Conservation (phyloP, 805 yeast species). For the Barnettozyma sp. region DNA sequence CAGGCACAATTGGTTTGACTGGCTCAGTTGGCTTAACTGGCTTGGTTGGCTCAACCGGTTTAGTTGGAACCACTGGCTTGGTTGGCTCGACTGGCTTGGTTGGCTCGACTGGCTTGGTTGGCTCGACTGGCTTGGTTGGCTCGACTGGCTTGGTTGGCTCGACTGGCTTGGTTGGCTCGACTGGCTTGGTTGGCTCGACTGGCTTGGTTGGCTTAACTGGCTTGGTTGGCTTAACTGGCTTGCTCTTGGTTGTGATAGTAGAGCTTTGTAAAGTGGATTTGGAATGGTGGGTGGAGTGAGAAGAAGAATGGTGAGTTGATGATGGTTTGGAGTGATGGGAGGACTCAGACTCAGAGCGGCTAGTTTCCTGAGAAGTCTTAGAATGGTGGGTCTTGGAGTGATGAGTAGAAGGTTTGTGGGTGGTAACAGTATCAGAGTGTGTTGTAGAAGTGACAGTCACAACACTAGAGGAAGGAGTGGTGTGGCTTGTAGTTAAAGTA, state of each 20-base stretch:
- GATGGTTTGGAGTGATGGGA: no score
- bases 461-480: background rate
- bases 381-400: background rate
- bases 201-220: no score
- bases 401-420: background rate
- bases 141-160: no score
- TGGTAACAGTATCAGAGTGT: background rate
- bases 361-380: no score
- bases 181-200: no score
- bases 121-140: constrained; percentile 2
- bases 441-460: background rate
- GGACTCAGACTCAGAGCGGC: no score
- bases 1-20: constrained; percentile 2
- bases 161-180: no score
- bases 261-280: no score
- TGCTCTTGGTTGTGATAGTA: no score
- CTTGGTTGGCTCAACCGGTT: constrained; percentile 1
- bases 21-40: constrained; percentile 5
- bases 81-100: background rate
- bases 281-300: no score
- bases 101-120: constrained; percentile 1
- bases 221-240: no score
- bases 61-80: background rate
- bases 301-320: no score
- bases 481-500: background rate